Base-by-base conservation (phyloP, 176 grass and related monocot genomes). In the Triticum urartu region DNA sequence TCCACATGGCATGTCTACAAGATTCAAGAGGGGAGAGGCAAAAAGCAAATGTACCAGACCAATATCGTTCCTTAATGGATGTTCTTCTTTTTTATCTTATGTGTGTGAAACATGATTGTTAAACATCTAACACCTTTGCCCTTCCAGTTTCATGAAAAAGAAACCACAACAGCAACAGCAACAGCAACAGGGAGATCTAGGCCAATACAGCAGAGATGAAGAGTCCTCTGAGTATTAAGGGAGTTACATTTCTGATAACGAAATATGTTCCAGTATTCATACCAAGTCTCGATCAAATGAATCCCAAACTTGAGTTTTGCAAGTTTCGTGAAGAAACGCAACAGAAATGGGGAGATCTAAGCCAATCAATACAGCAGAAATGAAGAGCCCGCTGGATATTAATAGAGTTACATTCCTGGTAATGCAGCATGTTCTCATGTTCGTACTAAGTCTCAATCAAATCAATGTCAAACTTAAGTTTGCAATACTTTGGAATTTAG, bases 201-300 rank as follows among this genome's bases (percentile, higher is more conserved):
- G 17, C 22, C 15, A 42, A 61, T 40, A 73, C 5, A 80, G 26
- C 18, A 22, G 48, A 72, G 21, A 54, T 36, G 30, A 70, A 15
- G 43, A 69, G 30, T 25, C 59, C 4, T 0, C 15, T 13, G 39
- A 6, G 17, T 70, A 82, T 56, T 34, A 70, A 48, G 43, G 30
- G n/a, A 54, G 26, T 68, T 13, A 10, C 15, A 39, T 87, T 28
- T 9, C 71, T 78, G 48, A 81, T 42, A 89, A 80, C 11, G 9
- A 0, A 86, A 69, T 4, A 81, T 33, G 38, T 43, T 33, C 10
- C 12, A 1, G 40, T 2, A 1, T 18, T 39, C 5, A 0, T 45
- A 22, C 59, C 34, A 28, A 11, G 4, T 62, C 50, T 84, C 24
- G 0, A 54, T 30, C 36, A 65, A 80, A 54, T 18, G 5, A 54